Evolutionary conservation across 805 yeast genomes (phyloP).

Genomic region (Wickerhamiella bombiphila): DNA sequence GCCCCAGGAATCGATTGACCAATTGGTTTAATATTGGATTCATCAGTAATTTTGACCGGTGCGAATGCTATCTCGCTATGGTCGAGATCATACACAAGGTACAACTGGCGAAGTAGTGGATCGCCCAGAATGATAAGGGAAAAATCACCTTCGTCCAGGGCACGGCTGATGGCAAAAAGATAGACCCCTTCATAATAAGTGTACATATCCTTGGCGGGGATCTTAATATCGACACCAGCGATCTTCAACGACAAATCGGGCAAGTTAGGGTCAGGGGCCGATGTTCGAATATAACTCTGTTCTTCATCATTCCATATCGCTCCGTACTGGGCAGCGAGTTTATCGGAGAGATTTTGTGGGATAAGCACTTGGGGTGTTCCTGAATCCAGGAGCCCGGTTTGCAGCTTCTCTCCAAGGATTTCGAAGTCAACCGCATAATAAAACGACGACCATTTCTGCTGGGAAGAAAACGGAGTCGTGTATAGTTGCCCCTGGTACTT

Average conservation of each 20-base stretch:
- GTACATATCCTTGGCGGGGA: constrained; percentile 18
- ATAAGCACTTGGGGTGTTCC: no score
- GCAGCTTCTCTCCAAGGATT: no score
- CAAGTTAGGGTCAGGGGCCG: no score
- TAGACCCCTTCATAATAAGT: constrained; percentile 7
- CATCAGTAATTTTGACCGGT: constrained; percentile 4
- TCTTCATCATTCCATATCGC: no score
- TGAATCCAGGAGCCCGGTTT: constrained; percentile 11
- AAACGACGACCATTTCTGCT: no score
- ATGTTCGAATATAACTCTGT: no score
- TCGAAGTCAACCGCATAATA: no score
- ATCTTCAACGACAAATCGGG: constrained; percentile 9
- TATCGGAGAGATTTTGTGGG: no score
- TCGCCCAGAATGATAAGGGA: constrained; percentile 1
- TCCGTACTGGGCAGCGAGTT: no score
- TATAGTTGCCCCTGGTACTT: no score
- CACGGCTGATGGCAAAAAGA: constrained; percentile 4
- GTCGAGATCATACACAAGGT: neutral
- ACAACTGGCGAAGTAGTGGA: neutral
- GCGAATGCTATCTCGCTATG: neutral
- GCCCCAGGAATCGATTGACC: no score
- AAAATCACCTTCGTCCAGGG: neutral
- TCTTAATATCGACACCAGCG: constrained; percentile 11
- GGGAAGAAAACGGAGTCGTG: no score
- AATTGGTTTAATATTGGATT: constrained; percentile 15